Conservation (phyloP, 352 stramenopile genomes). For the Hyaloperonospora brassicae region DNA sequence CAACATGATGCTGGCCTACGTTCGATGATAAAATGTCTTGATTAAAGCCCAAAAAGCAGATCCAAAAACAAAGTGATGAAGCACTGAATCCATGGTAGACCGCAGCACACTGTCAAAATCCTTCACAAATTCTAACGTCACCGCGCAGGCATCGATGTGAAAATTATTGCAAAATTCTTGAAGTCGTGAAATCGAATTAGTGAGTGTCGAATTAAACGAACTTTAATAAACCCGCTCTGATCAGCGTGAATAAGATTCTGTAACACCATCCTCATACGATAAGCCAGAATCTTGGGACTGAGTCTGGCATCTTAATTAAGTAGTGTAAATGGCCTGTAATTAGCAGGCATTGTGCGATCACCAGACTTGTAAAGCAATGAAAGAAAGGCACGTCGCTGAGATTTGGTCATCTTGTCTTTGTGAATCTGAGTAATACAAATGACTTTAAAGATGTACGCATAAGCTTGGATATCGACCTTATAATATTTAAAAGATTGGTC, state of each 20-base stretch:
- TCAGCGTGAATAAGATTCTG: slow-evolving; percentile 9
- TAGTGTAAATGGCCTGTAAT: slow-evolving; percentile 12
- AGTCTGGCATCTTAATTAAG: slow-evolving; percentile 16
- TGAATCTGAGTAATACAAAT: slow-evolving; percentile 4
- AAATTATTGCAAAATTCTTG: neutral
- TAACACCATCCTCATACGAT: slow-evolving; percentile 1
- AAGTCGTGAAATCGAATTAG: slow-evolving; percentile 10
- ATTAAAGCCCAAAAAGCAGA: slow-evolving; percentile 7
- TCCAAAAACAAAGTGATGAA: slow-evolving; percentile 2
- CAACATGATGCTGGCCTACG: slow-evolving; percentile 5
- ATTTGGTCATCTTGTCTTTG: slow-evolving; percentile 16
- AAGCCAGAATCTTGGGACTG: slow-evolving; percentile 3
- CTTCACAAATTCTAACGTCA: neutral
- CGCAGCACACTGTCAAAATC: neutral
- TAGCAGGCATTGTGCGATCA: neutral
- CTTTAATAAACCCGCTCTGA: slow-evolving; percentile 5
- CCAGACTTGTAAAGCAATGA: slow-evolving; percentile 9
- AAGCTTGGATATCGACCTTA: neutral
- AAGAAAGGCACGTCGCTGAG: slow-evolving; percentile 7
- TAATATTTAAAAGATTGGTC: slow-evolving; percentile 5
- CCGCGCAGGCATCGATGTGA: neutral
- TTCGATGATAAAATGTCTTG: slow-evolving; percentile 12
- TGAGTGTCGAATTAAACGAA: slow-evolving; percentile 6
- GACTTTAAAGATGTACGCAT: slow-evolving; percentile 11
- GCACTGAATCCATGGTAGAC: neutral